These are phyloP conservation scores for Phytophthora brassicae DNA, from an alignment of 352 stramenopile species.

Conservation along the genomic window DNA sequence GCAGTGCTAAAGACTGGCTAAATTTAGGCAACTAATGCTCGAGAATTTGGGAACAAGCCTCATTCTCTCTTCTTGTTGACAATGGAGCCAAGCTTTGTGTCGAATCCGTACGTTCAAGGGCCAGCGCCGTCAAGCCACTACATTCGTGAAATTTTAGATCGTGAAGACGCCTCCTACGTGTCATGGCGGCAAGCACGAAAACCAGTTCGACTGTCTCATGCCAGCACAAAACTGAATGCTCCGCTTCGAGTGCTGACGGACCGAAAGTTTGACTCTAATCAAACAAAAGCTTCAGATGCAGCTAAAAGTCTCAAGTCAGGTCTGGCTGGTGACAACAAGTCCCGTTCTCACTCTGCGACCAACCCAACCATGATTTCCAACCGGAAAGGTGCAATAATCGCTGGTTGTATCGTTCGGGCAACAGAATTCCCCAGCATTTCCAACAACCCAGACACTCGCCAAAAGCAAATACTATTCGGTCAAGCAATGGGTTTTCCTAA, in stretches of 20 bases:
- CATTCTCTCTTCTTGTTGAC: background rate
- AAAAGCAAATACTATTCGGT: slow-evolving; percentile 13
- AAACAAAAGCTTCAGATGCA: slow-evolving; percentile 1
- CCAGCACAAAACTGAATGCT: slow-evolving; percentile 55
- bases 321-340: background rate
- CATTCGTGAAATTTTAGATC: slow-evolving; percentile 59
- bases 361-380: background rate
- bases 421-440: slow-evolving; percentile 9
- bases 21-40: slow-evolving; percentile 6
- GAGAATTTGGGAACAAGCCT: background rate
- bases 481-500: background rate
- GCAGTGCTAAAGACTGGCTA: background rate
- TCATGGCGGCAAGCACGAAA: slow-evolving; percentile 43
- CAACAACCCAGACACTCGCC: background rate
- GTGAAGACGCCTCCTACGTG: slow-evolving; percentile 50
- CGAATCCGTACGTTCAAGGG: slow-evolving; percentile 51
- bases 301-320: background rate
- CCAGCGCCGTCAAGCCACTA: slow-evolving; percentile 34
- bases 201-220: slow-evolving; percentile 43
- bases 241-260: slow-evolving; percentile 16
- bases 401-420: slow-evolving; percentile 2
- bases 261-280: slow-evolving; percentile 4
- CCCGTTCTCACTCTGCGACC: background rate
- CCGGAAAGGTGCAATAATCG: slow-evolving; percentile 10
- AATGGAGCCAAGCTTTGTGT: slow-evolving; percentile 63